Base-by-base conservation (phyloP, 495 filamentous ascomycete species). In the Astrocystis sublimbata region DNA sequence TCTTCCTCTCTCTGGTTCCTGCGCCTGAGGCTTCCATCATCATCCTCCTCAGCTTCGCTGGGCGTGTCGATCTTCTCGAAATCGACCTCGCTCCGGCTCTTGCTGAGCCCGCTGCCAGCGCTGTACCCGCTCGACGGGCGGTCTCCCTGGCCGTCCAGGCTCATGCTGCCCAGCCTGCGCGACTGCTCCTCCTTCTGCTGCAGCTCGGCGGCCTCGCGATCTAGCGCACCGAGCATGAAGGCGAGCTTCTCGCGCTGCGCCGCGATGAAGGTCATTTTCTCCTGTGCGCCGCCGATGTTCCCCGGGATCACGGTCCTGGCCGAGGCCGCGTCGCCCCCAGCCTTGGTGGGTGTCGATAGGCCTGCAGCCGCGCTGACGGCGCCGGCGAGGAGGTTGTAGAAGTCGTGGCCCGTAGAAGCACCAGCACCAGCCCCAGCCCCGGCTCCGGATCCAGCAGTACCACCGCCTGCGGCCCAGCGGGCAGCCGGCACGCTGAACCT, bases 51-150 rank as follows among this genome's bases (percentile, higher is more conserved):
- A 35, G 73, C 79, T 1, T 81, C 80, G 65, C 88, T 89, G 58
- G 89, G 88, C n/a, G 81, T 80, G 38, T 92, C 88, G 63, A 96
- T 87, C 68, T 89, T 87, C 68, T 93, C 89, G 70, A 96, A 96
- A 61, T 92, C 91, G 36, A 81, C 82, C 65, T 92, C 89, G 56
- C 88, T 91, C 62, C 81, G 79, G 67, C 88, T 92, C 80, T 89
- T 92, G 43, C 77, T 82, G 69, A 92, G 68, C 7, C 85, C 75
- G 50, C 78, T 72, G 59, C 76, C 78, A 70, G 70, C 82, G 71
- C 77, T 83, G 69, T 70, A 80, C 58, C 68, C 75, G 50, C 79
- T 81, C 9, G 73, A 72, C 53, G 73, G 78, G 33, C 76, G 70
- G 17, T 66, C 68, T 6, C 63, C 59, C 17, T 70, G 69, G 6